Evolutionary conservation across 1,284 basidiomycete species (phyloP).

Genomic region (Agaricales sp.): DNA sequence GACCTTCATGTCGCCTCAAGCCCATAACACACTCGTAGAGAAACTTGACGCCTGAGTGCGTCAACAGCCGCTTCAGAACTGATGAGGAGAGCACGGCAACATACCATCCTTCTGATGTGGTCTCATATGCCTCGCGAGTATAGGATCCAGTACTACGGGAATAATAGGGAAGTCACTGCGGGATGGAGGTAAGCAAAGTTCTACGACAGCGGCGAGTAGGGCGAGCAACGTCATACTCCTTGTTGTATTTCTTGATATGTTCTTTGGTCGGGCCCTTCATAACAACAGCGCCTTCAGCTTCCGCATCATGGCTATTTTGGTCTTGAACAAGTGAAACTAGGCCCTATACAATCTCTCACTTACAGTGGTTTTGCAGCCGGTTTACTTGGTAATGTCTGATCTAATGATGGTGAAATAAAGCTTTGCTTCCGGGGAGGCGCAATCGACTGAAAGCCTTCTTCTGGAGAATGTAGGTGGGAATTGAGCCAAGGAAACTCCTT

Average conservation of each 20-base stretch:
- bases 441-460: slow-evolving; percentile 19
- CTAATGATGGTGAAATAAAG: neutral
- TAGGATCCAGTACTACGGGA: slow-evolving; percentile 90
- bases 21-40: slow-evolving; percentile 98
- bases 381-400: neutral
- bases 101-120: slow-evolving; percentile 87
- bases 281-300: slow-evolving; percentile 69
- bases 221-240: slow-evolving; percentile 39
- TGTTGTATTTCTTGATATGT: slow-evolving; percentile 62
- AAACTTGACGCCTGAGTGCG: slow-evolving; percentile 62
- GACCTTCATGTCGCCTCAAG: slow-evolving; percentile 76
- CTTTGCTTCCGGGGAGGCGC: neutral
- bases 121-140: slow-evolving; percentile 69
- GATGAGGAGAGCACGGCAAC: slow-evolving; percentile 8
- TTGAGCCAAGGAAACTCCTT: slow-evolving; percentile 35
- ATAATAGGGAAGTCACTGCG: slow-evolving; percentile 50
- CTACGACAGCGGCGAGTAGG: no score
- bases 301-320: slow-evolving; percentile 59
- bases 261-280: slow-evolving; percentile 73
- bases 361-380: neutral
- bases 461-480: neutral
- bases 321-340: slow-evolving; percentile 38
- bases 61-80: neutral
- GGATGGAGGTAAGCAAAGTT: slow-evolving; percentile 2
- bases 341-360: slow-evolving; percentile 28